A percentile compares a stretch with the other conserved stretches of the same genome.
These are phyloP conservation scores for Arctostaphylos glauca DNA, from an alignment of 148 eudicot species.

Conservation along the genomic window DNA sequence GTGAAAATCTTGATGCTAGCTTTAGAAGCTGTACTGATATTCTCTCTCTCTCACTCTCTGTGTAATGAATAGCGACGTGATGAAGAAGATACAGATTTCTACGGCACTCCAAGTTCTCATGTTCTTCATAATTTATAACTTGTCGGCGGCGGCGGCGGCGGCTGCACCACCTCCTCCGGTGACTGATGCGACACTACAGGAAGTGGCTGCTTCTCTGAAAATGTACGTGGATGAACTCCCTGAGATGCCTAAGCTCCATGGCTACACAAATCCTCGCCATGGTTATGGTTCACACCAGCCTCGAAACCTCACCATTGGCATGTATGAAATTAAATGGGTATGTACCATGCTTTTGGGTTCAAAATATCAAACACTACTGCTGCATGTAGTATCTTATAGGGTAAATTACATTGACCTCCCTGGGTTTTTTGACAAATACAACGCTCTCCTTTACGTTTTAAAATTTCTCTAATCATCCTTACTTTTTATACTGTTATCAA, in stretches of 20 bases:
- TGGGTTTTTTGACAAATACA: too few relatives aligned
- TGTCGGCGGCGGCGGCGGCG: neutral
- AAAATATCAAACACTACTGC: neutral
- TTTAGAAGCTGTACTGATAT: too few relatives aligned
- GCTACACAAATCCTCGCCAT: neutral
- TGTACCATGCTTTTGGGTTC: neutral
- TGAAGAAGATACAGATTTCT: neutral
- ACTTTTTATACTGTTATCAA: too few relatives aligned
- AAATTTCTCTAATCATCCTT: too few relatives aligned
- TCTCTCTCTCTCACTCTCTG: too few relatives aligned
- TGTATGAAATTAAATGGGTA: constrained; percentile 13
- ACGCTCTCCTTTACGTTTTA: too few relatives aligned
- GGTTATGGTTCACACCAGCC: neutral
- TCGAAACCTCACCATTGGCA: constrained; percentile 9
- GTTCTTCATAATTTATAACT: neutral
- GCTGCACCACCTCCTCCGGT: neutral
- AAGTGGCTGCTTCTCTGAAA: constrained; percentile 6
- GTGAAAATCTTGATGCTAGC: too few relatives aligned
- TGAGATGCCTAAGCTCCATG: constrained; percentile 12
- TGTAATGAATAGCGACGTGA: neutral
- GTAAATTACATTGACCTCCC: too few relatives aligned
- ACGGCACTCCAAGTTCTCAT: neutral
- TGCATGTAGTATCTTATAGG: too few relatives aligned
- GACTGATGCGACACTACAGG: neutral
- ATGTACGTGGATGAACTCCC: constrained; percentile 14